A percentile compares a stretch with the other conserved stretches of the same genome.
Conservation (phyloP, 371 early-diverging fungal species). For the Haplosporangium sp. region DNA sequence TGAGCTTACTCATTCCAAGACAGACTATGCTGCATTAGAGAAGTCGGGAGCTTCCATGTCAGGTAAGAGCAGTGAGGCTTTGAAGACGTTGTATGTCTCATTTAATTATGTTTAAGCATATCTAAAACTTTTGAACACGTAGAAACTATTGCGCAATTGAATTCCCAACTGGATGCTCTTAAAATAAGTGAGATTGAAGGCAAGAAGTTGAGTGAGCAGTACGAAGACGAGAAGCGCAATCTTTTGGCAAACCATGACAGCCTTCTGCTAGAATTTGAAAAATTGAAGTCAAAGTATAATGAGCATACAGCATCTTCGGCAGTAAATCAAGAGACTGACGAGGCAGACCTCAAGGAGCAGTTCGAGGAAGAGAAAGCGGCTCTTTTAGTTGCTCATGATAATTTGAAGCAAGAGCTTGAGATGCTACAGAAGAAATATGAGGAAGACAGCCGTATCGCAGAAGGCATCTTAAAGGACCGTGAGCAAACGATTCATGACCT, state of each 20-base stretch:
- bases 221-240: constrained; percentile 58
- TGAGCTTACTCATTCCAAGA: constrained; percentile 26
- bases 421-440: constrained; percentile 44
- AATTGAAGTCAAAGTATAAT: constrained; percentile 44
- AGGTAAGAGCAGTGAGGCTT: constrained; percentile 5
- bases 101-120: neutral
- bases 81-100: no score
- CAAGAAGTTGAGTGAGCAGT: constrained; percentile 33
- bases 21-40: constrained; percentile 9
- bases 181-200: constrained; percentile 18
- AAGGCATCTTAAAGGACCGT: constrained; percentile 33
- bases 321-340: constrained; percentile 20
- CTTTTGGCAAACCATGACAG: constrained; percentile 18
- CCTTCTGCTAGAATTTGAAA: constrained; percentile 34
- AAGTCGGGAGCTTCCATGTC: constrained; percentile 17
- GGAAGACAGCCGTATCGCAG: constrained; percentile 31
- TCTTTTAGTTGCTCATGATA: constrained; percentile 15
- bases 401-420: constrained; percentile 39
- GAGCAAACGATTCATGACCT: constrained; percentile 36
- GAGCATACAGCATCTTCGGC: constrained; percentile 31
- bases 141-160: constrained; percentile 25
- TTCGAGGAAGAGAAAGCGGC: constrained; percentile 58
- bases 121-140: neutral
- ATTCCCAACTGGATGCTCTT: constrained; percentile 16
- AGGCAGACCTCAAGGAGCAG: constrained; percentile 32